Base-by-base conservation (phyloP, 768 basidiomycete genomes). In the Leccinum broughii region DNA sequence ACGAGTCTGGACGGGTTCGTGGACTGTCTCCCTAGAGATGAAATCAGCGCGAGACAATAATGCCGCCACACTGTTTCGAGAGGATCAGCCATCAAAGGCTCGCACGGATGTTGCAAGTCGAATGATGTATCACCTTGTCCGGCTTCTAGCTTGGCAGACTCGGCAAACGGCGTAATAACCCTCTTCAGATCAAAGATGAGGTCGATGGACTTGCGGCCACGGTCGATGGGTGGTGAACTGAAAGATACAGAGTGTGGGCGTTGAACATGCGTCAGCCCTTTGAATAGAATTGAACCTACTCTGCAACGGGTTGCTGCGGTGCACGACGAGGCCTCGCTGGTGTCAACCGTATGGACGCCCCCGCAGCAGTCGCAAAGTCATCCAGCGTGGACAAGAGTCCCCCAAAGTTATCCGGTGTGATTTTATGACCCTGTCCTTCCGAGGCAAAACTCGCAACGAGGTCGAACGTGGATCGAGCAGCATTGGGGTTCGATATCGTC, bases 401-500 rank as follows among this genome's bases (percentile, higher is more conserved):
- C 2, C 76, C 71, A 72, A 91, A 90, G 70, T 94, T 98, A 67
- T 98, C 96, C 2, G 78, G 71, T 0, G 86, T 85, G 50, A 97
- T 80, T 11, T 77, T 75, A 57, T 85, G 84, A 35, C 81, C 78
- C 11, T 82, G 73, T n/a, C 84, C 85, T 56, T 90, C 87, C 0
- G 81, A 72, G 14, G 83, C 80, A n/a, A 98, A 79, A 46, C 76
- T 77, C 17, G 81, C 75, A n/a, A 96, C 77, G 20, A 97, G 81
- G 20, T 87, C 87, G 69, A 98, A 92, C 2, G 96, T 90, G 55
- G 87, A 77, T 39, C 91, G 88, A 26, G 93, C 87, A 6, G 95
- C 95, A 73, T 93, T 92, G 10, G 92, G 85, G 69, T 97, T 90
- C 13, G 87, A 80, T 46, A 95, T 83, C 0, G 94, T 95, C 1